A percentile compares a stretch with the other conserved stretches of the same genome.
Evolutionary conservation across 202 grass and related monocot genomes (phyloP).

Genomic region (Zoysia matrella): DNA sequence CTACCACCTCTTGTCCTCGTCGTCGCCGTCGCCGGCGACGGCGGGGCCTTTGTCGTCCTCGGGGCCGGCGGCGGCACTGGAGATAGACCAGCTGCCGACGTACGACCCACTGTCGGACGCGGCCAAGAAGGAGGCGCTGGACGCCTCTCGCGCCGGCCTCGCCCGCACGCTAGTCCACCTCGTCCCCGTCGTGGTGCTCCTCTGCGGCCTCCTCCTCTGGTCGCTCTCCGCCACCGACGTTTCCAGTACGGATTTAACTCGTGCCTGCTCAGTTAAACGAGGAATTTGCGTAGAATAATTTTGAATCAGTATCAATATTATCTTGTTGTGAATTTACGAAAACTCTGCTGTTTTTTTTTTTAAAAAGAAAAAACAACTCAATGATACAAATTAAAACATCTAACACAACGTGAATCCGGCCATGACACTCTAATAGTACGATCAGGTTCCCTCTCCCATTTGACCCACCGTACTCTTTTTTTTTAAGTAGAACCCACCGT

Average conservation of each 20-base stretch:
- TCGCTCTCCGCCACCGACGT: constrained; percentile 54
- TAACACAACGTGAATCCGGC: too few relatives aligned
- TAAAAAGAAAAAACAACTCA: too few relatives aligned
- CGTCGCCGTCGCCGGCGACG: background rate
- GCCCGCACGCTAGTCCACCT: constrained; percentile 65
- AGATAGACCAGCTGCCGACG: constrained; percentile 59
- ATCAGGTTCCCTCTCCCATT: too few relatives aligned
- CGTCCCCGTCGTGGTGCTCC: constrained; percentile 58
- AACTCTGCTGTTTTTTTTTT: too few relatives aligned
- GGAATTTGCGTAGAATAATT: too few relatives aligned
- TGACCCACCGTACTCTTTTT: too few relatives aligned
- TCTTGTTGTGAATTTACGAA: too few relatives aligned
- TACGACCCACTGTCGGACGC: constrained; percentile 65
- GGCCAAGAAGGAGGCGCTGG: constrained; percentile 71
- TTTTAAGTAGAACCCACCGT: too few relatives aligned
- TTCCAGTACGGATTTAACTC: background rate
- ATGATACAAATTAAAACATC: too few relatives aligned
- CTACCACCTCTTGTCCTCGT: constrained; percentile 40
- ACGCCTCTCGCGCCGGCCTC: constrained; percentile 47
- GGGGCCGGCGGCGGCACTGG: constrained; percentile 25
- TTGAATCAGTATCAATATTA: too few relatives aligned
- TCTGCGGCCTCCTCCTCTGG: constrained; percentile 69
- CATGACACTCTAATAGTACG: too few relatives aligned
- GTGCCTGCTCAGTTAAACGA: too few relatives aligned
- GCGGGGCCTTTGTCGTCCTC: constrained; percentile 6